phyloP scores from a whole-genome alignment of 108 stramenopile species.

The Cylindrotheca fusiformis region DNA sequence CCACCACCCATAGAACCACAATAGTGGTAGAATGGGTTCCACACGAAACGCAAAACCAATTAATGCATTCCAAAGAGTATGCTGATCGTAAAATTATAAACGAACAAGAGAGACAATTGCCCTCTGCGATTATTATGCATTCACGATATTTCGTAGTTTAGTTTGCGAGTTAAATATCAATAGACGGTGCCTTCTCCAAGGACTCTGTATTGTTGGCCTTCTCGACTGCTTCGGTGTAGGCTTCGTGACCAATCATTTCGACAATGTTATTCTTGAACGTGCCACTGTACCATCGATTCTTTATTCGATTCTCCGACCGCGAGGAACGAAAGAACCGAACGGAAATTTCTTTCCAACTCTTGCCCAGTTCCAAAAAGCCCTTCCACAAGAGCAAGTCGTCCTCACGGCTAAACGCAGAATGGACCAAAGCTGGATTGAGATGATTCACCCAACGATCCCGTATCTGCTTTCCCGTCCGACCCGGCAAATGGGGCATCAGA shows the following conservation, averaged over 20 bases:
- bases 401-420: constrained; percentile 37
- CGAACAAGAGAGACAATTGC: no score
- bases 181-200: no score
- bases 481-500: constrained; percentile 58
- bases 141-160: no score
- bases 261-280: constrained; percentile 46
- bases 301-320: constrained; percentile 63
- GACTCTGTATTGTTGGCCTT: not conserved
- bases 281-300: constrained; percentile 74
- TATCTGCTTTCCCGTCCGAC: constrained; percentile 95
- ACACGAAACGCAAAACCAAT: no score
- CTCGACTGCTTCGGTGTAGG: not conserved
- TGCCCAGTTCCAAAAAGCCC: constrained; percentile 32
- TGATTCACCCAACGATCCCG: constrained; percentile 96
- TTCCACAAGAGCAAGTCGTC: constrained; percentile 34
- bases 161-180: no score
- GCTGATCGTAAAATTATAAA: no score
- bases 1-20: no score
- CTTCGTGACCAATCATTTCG: not conserved
- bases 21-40: no score
- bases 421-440: constrained; percentile 83
- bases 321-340: constrained; percentile 43
- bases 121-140: no score
- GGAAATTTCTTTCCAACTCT: constrained; percentile 64
- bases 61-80: no score